Evolutionary conservation across 164 flowering plant species (phyloP), one percentile per base, ranked within the genome.

Genomic region (Aristolochia fimbriata): DNA sequence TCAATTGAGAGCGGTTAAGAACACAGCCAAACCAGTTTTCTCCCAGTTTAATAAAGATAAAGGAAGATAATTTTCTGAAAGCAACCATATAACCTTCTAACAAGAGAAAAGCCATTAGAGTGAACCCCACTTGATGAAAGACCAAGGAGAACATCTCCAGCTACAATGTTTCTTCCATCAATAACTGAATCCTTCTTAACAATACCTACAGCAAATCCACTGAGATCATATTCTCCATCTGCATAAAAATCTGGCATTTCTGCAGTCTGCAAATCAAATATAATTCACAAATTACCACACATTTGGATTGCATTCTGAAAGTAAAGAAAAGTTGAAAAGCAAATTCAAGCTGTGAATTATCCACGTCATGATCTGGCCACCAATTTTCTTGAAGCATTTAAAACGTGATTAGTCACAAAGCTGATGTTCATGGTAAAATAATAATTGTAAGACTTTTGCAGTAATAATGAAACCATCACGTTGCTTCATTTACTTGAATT

Each of bases 31-130:
- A 19, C 19, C 19, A 49, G 8, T 49, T 1, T 17, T 17, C 19
- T 49, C 2, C 2, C 30, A 27, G 3, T 27, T 27, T 27, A 3
- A 49, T 17, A 49, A 17, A 49, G 52, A 49, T 17, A 49, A 49
- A 49, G 52, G 22, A 49, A 49, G 52, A 15, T 46, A 23, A 12
- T 30, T 56, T 14, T 25, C 17, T 8, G 9, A 12, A 16, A 6
- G 22, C 14, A 15, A 56, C 6, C 15, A 56, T 30, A 30, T 56
- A 60, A 93, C 99, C 95, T 90, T 81, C 99, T 81, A 37, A 88
- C 97, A 52, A 93, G 96, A 64, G 99, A 93, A 70, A 93, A 90
- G 11, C 99, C 97, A 79, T 90, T 93, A 33, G 96, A 93, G 79
- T 93, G 99, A 33, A 90, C 99, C 30, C 95, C 97, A 67, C 93